A percentile compares a stretch with the other conserved stretches of the same genome.
phyloP scores from a whole-genome alignment of 2,329 filamentous ascomycete genomes.

The Penicillium sp. region DNA sequence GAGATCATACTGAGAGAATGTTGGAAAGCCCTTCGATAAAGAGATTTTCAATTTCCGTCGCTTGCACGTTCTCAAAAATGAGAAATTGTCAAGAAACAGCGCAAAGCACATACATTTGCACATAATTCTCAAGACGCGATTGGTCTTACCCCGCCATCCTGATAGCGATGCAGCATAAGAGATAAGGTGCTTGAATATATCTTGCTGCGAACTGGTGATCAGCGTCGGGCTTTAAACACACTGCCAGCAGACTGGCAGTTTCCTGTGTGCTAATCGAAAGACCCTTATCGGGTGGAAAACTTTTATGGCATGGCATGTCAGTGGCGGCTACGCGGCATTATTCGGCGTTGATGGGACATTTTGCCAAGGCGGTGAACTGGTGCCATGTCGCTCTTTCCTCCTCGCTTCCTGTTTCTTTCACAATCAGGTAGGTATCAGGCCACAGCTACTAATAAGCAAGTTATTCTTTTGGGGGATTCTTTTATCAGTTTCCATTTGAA shows the following conservation, averaged over 20 bases:
- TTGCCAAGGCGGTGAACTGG: too few species aligned
- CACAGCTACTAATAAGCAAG: too few species aligned
- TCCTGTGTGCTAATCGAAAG: neutral
- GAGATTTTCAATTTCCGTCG: neutral
- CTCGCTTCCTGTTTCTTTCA: too few species aligned
- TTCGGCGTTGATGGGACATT: neutral
- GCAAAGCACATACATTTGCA: neutral
- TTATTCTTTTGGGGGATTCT: too few species aligned
- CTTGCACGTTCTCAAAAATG: neutral
- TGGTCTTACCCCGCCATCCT: neutral
- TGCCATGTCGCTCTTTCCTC: too few species aligned
- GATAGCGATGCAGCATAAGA: neutral
- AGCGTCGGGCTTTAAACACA: neutral
- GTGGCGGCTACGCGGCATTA: slow-evolving; percentile 2
- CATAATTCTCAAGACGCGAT: neutral
- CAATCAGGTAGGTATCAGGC: too few species aligned
- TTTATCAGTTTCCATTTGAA: too few species aligned
- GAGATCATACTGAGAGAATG: neutral
- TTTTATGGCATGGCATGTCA: neutral
- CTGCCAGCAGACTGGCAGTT: neutral
- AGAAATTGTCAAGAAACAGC: neutral
- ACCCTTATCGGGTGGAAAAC: neutral
- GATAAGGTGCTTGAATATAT: neutral
- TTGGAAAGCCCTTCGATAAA: neutral
- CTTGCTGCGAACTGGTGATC: neutral